Evolutionary conservation across 2,329 filamentous ascomycete genomes (phyloP).

Genomic region (Apiospora malaysiana): DNA sequence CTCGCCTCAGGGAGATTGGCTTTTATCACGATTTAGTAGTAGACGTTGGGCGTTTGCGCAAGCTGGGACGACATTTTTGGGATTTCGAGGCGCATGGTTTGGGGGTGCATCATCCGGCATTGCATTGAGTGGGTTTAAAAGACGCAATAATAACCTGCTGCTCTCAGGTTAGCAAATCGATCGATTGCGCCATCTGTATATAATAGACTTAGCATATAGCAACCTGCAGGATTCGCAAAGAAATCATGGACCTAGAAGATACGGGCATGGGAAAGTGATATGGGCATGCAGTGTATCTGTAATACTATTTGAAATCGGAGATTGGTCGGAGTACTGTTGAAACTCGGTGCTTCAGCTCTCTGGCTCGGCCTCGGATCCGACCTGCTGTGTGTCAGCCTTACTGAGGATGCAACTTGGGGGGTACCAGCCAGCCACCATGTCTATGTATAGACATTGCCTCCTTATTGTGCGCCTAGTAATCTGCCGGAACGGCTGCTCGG

Average conservation of each 20-base stretch:
- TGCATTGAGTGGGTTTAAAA: slow-evolving; percentile 12
- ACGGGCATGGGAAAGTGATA: neutral
- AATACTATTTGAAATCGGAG: neutral
- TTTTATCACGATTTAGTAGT: neutral
- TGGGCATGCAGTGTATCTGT: neutral
- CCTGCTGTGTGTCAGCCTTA: neutral
- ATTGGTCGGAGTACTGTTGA: neutral
- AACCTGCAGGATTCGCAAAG: neutral
- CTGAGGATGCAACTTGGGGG: neutral
- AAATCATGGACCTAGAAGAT: neutral
- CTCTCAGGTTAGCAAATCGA: neutral
- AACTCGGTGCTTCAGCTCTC: neutral
- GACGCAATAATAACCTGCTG: neutral
- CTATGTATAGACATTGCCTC: neutral
- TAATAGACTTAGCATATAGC: neutral
- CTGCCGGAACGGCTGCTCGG: neutral
- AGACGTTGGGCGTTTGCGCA: slow-evolving; percentile 5
- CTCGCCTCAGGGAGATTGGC: neutral
- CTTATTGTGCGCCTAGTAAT: too few species aligned
- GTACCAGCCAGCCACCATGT: neutral
- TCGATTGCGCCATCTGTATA: neutral
- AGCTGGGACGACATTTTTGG: neutral
- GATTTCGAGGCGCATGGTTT: slow-evolving; percentile 10
- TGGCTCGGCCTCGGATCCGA: slow-evolving; percentile 8
- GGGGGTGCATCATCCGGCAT: neutral